These are phyloP conservation scores for Oryza glumipatula DNA, from an alignment of 176 grass and related monocot genomes.

Conservation along the genomic window DNA sequence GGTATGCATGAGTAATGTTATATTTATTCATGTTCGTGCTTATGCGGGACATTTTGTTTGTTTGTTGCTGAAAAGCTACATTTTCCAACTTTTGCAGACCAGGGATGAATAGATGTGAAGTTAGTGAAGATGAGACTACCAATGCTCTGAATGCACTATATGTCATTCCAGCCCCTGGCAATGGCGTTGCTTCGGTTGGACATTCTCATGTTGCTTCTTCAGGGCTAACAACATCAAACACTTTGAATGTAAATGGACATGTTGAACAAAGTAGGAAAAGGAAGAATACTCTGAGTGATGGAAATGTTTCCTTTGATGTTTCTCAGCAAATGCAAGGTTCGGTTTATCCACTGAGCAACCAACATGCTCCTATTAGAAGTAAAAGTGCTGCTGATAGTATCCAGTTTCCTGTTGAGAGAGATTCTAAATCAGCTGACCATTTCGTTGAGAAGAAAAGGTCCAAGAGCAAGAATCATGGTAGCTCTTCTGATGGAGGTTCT, in stretches of 20 bases:
- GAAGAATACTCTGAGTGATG: slow-evolving; percentile 50
- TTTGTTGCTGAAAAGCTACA: slow-evolving; percentile 34
- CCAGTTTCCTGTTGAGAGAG: slow-evolving; percentile 45
- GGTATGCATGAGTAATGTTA: background rate
- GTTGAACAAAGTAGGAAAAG: slow-evolving; percentile 59
- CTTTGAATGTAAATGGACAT: slow-evolving; percentile 46
- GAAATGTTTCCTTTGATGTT: slow-evolving; percentile 34
- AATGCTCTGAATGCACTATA: slow-evolving; percentile 85
- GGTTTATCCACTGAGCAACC: slow-evolving; percentile 51
- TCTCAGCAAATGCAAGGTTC: slow-evolving; percentile 50
- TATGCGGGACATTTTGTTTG: slow-evolving; percentile 14
- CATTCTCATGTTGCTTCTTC: slow-evolving; percentile 58
- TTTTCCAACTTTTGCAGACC: slow-evolving; percentile 63
- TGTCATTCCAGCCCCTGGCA: slow-evolving; percentile 51
- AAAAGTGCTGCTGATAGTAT: slow-evolving; percentile 48
- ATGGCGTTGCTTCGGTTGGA: slow-evolving; percentile 46
- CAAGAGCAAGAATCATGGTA: slow-evolving; percentile 67
- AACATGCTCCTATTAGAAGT: slow-evolving; percentile 49
- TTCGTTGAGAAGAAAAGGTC: slow-evolving; percentile 61
- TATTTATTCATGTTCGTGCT: slow-evolving; percentile 36
- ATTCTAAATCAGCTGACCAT: slow-evolving; percentile 61
- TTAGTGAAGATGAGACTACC: slow-evolving; percentile 92
- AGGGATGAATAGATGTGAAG: slow-evolving; percentile 83
- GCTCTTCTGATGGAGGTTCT: slow-evolving; percentile 85
- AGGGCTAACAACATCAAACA: slow-evolving; percentile 33